Evolutionary conservation across 805 yeast genomes (phyloP), one percentile per base, ranked within the genome.

Genomic region (Cyberlindnera mycetangii): DNA sequence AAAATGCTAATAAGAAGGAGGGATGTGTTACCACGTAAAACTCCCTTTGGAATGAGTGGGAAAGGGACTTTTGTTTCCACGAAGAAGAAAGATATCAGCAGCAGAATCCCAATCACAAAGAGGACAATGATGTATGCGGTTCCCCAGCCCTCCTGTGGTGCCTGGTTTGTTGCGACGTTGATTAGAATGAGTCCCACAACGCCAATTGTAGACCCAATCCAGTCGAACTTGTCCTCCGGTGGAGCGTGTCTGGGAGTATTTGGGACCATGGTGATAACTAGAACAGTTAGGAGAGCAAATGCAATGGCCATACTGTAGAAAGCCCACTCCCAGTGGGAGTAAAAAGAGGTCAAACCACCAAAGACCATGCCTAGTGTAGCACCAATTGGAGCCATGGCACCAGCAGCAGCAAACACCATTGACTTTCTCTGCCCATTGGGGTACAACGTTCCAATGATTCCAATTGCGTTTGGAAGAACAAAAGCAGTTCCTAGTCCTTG

Each of bases 151-250:
- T 67, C 82, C 5, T 75, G 70, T 0, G 92, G 88, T 4, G 84
- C 90, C 59, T 85, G 89, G 53, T 81, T 85, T 80, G 87, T 79
- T 2, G 78, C 78, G 59, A 85, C 79, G 52, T 81, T 83, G 58
- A 85, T 68, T 28, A 85, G 58, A 2, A 83, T 70, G 37, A 85
- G 62, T 0, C 86, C 88, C 5, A 64, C 44, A 5, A 84, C 74
- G 3, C 87, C 90, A 9, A 76, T 47, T 0, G 64, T 16, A 0
- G 83, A 67, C 14, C 88, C 89, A 7, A 61, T 45, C 64, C 72
- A 69, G 54, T 78, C 83, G 62, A 77, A 71, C 6, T 33, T 44
- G 4, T 33, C 47, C n/a, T 48, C 45, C n/a, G 44, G 48, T 12
- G 45, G 38, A 14, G 50, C 49, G 30, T 54, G 56, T 20, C 47